These are phyloP conservation scores for Debaryomyces psychrophilus DNA, from an alignment of 1,139 yeast species.

Conservation along the genomic window DNA sequence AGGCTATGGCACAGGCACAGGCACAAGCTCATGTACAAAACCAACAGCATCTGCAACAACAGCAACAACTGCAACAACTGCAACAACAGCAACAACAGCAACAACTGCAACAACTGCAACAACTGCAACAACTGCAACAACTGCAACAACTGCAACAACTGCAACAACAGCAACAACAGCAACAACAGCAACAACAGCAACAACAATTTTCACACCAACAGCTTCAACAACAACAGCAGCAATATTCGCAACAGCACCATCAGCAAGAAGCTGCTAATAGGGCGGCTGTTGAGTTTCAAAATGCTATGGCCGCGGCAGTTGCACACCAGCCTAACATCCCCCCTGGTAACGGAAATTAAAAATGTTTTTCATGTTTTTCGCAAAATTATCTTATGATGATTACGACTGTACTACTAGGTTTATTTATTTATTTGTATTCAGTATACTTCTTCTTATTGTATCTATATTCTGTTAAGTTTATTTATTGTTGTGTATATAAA, in stretches of 20 bases:
- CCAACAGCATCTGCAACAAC: conserved; percentile 9
- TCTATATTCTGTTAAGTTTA: not conserved
- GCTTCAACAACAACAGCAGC: conserved; percentile 7
- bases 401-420: conserved; percentile 1
- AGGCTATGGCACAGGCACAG: conserved; percentile 28
- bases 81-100: conserved; percentile 10
- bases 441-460: conserved; percentile 5
- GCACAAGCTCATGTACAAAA: conserved; percentile 14
- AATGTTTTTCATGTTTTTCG: not conserved
- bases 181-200: not conserved
- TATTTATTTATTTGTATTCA: conserved; percentile 4
- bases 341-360: conserved; percentile 13
- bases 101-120: conserved; percentile 9
- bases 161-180: conserved; percentile 7
- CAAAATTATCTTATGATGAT: not conserved
- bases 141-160: conserved; percentile 6
- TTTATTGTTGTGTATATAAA: conserved; percentile 7
- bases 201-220: conserved; percentile 11
- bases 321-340: conserved; percentile 18
- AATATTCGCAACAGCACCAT: conserved; percentile 4
- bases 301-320: conserved; percentile 19
- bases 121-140: conserved; percentile 13
- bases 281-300: conserved; percentile 18
- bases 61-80: conserved; percentile 9
- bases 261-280: conserved; percentile 13